Base-by-base conservation (phyloP, 768 basidiomycete species). In the Sarcomyxa edulis region DNA sequence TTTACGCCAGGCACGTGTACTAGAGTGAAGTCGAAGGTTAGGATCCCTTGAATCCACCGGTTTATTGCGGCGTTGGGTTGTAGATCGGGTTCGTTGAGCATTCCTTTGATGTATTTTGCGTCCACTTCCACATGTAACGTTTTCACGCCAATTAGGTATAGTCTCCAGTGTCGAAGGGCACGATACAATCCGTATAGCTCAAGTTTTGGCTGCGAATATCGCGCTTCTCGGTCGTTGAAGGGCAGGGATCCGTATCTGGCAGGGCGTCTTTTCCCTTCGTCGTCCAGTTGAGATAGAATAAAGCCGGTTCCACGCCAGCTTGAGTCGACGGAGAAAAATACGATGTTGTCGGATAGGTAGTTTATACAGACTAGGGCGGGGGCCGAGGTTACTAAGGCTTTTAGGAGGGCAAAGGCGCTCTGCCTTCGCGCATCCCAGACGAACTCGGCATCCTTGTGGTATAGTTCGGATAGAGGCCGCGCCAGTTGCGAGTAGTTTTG, bases 31-130 rank as follows among this genome's bases (percentile, higher is more conserved):
- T 61, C 40, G 28, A 64, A 70, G 15, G 61, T 27, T 3, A 64
- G 39, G 7, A 69, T 68, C 6, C 52, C 58, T 32, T 52, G 47
- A 19, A 70, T 65, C 69, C 68, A 71, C 11, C 55, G 39, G 37
- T 70, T 71, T 5, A 69, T 61, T 0, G 65, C 42, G 0, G 64
- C 59, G 39, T 60, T 64, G 0, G 63, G 65, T 12, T 54, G 53
- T 0, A 62, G 16, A 24, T 69, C 62, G 0, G 67, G 65, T 10
- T 60, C 40, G 33, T 68, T 64, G 3, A 71, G 34, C 65, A 69
- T 71, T n/a, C 60, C 63, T 37, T 62, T 62, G 6, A 71, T 66
- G 40, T 62, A 62, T 22, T 61, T 49, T 0, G 63, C 66, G 46
- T 71, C 62, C 0, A 62, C 59, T 45, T 68, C 63, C 0, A 71